Evolutionary conservation across 345 rosid species (phyloP).

Genomic region (Bruguiera parviflora): DNA sequence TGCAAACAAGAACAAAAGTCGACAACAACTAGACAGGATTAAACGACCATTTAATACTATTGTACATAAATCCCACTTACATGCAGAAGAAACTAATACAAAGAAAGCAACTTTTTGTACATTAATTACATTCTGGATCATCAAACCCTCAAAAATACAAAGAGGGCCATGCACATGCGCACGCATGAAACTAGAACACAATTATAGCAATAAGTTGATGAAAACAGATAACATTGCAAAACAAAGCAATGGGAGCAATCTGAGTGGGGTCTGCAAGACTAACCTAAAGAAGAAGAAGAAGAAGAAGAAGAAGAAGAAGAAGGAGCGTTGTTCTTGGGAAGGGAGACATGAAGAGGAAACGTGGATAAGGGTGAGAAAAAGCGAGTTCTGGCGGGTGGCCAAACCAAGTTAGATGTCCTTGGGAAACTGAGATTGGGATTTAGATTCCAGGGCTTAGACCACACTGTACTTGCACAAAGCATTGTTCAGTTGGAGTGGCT

Average conservation of each 20-base stretch:
- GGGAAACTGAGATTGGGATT: conserved; percentile 16
- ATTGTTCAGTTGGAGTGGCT: conserved; percentile 10
- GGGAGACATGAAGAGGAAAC: conserved; percentile 3
- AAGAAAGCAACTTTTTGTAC: too few species aligned
- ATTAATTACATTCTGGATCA: too few species aligned
- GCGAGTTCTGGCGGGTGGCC: not conserved
- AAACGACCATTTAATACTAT: too few species aligned
- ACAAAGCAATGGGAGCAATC: not conserved
- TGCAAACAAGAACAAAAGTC: too few species aligned
- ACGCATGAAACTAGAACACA: too few species aligned
- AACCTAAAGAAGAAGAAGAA: conserved; percentile 49
- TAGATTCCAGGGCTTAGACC: conserved; percentile 17
- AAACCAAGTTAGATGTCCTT: conserved; percentile 14
- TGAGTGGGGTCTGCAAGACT: not conserved
- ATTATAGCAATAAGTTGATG: too few species aligned
- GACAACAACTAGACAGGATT: too few species aligned
- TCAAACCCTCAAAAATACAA: too few species aligned
- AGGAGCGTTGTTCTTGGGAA: conserved; percentile 14
- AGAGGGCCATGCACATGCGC: too few species aligned
- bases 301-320: conserved; percentile 39
- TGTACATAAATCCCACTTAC: too few species aligned
- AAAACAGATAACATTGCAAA: too few species aligned
- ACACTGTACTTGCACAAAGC: conserved; percentile 25
- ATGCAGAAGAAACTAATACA: too few species aligned
- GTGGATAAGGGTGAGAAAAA: conserved; percentile 24